Conservation (phyloP, 2,329 filamentous ascomycete species). For the Talaromyces amestolkiae region DNA sequence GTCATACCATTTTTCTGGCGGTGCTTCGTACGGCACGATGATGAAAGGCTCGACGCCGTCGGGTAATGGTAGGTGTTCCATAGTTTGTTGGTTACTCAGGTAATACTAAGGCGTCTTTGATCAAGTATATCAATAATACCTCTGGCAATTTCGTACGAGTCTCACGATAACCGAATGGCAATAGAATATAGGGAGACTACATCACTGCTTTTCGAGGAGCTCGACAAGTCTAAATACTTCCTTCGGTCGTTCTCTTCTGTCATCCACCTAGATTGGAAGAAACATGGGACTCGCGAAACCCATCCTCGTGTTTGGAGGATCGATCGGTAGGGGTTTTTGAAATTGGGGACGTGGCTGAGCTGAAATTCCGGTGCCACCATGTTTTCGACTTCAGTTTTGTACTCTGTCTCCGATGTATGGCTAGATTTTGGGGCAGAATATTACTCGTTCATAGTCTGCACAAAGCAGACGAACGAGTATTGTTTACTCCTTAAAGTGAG, state of each 20-base stretch:
- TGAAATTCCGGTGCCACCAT: neutral
- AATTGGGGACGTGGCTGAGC: neutral
- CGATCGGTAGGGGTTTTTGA: neutral
- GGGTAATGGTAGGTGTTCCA: constrained; percentile 20
- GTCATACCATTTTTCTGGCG: constrained; percentile 18
- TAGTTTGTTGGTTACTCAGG: neutral
- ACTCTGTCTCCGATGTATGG: neutral
- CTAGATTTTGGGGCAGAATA: neutral
- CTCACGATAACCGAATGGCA: neutral
- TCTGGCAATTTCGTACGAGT: neutral
- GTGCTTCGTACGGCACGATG: constrained; percentile 20
- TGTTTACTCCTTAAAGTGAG: neutral
- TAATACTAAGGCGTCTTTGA: too few species aligned
- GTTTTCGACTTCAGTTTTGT: neutral
- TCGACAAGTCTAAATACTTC: neutral
- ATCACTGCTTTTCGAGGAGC: neutral
- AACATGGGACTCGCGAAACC: neutral
- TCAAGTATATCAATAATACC: neutral
- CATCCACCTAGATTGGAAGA: neutral
- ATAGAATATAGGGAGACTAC: neutral
- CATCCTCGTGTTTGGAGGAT: neutral
- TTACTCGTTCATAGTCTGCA: neutral
- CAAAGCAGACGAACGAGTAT: neutral
- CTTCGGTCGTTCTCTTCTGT: too few species aligned
- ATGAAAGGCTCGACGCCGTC: constrained; percentile 16